Conservation (phyloP, 2,329 filamentous ascomycete genomes). For the Hymenotorrendiella dingleyae region DNA sequence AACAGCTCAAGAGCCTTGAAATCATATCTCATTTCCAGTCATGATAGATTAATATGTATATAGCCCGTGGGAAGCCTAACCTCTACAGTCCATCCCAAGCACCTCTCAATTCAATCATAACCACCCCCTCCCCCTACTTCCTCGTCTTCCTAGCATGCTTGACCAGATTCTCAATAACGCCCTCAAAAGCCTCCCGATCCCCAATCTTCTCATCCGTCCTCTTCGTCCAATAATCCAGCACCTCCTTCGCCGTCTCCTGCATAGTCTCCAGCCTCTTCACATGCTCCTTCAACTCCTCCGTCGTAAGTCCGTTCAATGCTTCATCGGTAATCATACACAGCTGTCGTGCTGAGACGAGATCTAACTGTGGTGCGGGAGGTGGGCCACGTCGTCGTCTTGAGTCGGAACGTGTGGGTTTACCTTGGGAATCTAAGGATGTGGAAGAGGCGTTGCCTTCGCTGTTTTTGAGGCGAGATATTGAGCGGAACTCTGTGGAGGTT, state of each 20-base stretch:
- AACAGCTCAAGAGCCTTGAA: no score
- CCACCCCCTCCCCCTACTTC: slow-evolving; percentile 47
- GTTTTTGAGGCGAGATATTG: slow-evolving; percentile 26
- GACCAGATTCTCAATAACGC: slow-evolving; percentile 93
- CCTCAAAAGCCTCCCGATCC: slow-evolving; percentile 90
- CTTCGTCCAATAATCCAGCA: slow-evolving; percentile 85
- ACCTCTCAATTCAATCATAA: no score
- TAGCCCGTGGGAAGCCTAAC: not conserved
- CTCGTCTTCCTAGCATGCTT: slow-evolving; percentile 82
- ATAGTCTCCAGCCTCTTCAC: slow-evolving; percentile 62
- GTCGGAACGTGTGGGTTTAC: slow-evolving; percentile 41
- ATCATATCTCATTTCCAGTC: no score
- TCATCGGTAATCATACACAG: slow-evolving; percentile 80
- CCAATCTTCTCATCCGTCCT: slow-evolving; percentile 79
- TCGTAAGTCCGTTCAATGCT: slow-evolving; percentile 72
- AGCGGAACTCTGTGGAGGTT: slow-evolving; percentile 46
- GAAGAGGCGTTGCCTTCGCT: slow-evolving; percentile 47
- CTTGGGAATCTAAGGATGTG: slow-evolving; percentile 54
- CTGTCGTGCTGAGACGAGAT: slow-evolving; percentile 71
- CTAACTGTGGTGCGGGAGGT: slow-evolving; percentile 66
- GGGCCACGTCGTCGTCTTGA: slow-evolving; percentile 46
- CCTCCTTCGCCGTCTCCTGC: slow-evolving; percentile 65
- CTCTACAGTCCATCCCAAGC: not conserved
- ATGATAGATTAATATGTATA: slow-evolving; percentile 2
- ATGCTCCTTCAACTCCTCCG: slow-evolving; percentile 68